phyloP scores from a whole-genome alignment of 169 alveolate species.

The Plasmodium adleri region DNA sequence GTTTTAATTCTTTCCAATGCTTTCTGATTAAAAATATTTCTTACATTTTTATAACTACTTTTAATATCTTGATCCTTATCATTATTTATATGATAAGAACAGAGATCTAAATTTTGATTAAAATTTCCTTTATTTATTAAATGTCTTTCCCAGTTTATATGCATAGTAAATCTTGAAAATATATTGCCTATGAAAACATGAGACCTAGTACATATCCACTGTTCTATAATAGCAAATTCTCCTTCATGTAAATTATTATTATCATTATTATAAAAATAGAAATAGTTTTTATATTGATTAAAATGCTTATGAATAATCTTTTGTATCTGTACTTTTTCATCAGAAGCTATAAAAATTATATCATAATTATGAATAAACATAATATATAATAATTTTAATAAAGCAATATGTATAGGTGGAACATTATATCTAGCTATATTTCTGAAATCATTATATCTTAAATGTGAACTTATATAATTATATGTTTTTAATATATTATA shows the following conservation, averaged over 20 bases:
- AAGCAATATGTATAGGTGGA: slow-evolving; percentile 24
- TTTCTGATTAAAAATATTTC: slow-evolving; percentile 6
- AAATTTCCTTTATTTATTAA: slow-evolving; percentile 18
- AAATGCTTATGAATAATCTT: slow-evolving; percentile 26
- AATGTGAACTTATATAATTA: slow-evolving; percentile 60
- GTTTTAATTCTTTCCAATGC: slow-evolving; percentile 12
- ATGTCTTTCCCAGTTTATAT: slow-evolving; percentile 73
- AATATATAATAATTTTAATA: slow-evolving; percentile 52
- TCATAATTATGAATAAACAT: slow-evolving; percentile 29
- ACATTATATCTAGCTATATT: slow-evolving; percentile 33
- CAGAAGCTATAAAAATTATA: slow-evolving; percentile 50
- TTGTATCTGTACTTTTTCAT: slow-evolving; percentile 37
- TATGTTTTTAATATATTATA: slow-evolving; percentile 18
- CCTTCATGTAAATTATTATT: slow-evolving; percentile 49
- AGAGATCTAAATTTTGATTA: slow-evolving; percentile 35
- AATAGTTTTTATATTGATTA: slow-evolving; percentile 28
- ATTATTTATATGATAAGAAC: slow-evolving; percentile 47
- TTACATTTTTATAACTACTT: slow-evolving; percentile 17
- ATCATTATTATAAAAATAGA: slow-evolving; percentile 68
- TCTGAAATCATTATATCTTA: slow-evolving; percentile 58
- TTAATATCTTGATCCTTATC: neutral
- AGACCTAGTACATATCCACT: slow-evolving; percentile 48
- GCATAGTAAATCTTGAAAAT: slow-evolving; percentile 62
- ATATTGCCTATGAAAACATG: slow-evolving; percentile 38
- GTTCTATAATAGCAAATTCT: slow-evolving; percentile 62